phyloP scores from a whole-genome alignment of 2,329 filamentous ascomycete species.

The Karstenula rhodostoma region DNA sequence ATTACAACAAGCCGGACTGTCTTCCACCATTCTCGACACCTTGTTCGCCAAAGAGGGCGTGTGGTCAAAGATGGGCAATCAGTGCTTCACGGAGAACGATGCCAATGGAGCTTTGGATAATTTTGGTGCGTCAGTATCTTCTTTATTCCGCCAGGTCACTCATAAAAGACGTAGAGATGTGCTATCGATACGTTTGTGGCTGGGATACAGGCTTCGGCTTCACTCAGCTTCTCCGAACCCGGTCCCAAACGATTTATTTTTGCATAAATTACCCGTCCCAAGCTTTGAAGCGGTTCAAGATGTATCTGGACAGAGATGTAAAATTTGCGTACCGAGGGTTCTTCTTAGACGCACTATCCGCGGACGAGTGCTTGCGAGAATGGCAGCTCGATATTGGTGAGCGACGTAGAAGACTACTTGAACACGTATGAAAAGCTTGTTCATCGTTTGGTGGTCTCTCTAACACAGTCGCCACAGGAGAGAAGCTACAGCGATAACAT shows the following conservation, averaged over 20 bases:
- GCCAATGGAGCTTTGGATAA: slow-evolving; percentile 16
- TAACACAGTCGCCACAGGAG: too few relatives aligned
- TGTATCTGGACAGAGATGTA: slow-evolving; percentile 17
- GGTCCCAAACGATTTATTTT: slow-evolving; percentile 25
- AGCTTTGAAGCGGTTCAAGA: slow-evolving; percentile 20
- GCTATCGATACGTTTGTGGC: slow-evolving; percentile 33
- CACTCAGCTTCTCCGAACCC: slow-evolving; percentile 27
- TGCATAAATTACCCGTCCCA: slow-evolving; percentile 32
- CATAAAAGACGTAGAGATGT: slow-evolving; percentile 20
- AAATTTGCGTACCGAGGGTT: slow-evolving; percentile 25
- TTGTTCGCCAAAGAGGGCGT: slow-evolving; percentile 25
- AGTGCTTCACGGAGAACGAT: slow-evolving; percentile 19
- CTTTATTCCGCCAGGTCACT: too few relatives aligned
- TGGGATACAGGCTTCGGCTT: slow-evolving; percentile 31
- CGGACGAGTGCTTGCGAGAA: slow-evolving; percentile 30
- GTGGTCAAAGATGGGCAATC: slow-evolving; percentile 39
- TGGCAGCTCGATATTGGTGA: slow-evolving; percentile 30
- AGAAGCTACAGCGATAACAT: too few relatives aligned
- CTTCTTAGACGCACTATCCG: slow-evolving; percentile 29
- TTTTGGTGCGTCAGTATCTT: slow-evolving; percentile 19
- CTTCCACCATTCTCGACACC: slow-evolving; percentile 20
- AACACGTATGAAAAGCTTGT: slow-evolving; percentile 16
- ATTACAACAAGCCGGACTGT: slow-evolving; percentile 25
- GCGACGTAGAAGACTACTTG: slow-evolving; percentile 22
- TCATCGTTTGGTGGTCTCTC: too few relatives aligned